Conservation (phyloP, 352 stramenopile species). For the Phytophthora ramorum region DNA sequence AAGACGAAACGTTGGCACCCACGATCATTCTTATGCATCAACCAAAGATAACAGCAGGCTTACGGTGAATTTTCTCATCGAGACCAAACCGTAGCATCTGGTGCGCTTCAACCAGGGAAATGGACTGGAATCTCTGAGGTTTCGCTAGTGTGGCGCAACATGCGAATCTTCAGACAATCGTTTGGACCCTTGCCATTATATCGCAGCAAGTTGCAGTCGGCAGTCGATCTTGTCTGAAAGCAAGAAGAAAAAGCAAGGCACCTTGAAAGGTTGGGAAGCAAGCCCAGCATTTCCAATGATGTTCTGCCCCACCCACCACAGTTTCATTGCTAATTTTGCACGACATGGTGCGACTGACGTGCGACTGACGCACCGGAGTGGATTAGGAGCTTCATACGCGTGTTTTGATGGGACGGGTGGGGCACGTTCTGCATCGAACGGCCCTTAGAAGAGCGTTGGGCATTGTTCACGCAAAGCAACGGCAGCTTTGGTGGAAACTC, state of each 20-base stretch:
- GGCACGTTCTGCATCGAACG: too few species aligned
- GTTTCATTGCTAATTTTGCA: constrained; percentile 10
- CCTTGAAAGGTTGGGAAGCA: neutral
- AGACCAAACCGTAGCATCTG: constrained; percentile 1
- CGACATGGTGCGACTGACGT: constrained; percentile 5
- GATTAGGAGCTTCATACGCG: neutral
- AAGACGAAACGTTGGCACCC: constrained; percentile 8
- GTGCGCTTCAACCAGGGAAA: neutral
- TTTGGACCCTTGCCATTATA: too few species aligned
- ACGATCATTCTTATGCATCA: neutral
- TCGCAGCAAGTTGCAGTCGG: neutral
- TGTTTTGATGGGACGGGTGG: too few species aligned
- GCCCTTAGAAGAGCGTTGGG: too few species aligned
- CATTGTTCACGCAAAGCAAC: neutral
- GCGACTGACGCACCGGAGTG: constrained; percentile 3
- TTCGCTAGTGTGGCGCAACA: too few species aligned
- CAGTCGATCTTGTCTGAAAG: neutral
- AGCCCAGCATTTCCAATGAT: neutral
- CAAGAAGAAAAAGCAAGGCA: neutral
- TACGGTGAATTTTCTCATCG: neutral
- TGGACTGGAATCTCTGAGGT: neutral
- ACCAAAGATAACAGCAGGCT: constrained; percentile 8
- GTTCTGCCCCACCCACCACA: neutral
- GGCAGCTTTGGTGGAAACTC: neutral
- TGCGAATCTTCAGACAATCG: too few species aligned